Conservation (phyloP, 202 grass and related monocot genomes). For the Carex arenaria region DNA sequence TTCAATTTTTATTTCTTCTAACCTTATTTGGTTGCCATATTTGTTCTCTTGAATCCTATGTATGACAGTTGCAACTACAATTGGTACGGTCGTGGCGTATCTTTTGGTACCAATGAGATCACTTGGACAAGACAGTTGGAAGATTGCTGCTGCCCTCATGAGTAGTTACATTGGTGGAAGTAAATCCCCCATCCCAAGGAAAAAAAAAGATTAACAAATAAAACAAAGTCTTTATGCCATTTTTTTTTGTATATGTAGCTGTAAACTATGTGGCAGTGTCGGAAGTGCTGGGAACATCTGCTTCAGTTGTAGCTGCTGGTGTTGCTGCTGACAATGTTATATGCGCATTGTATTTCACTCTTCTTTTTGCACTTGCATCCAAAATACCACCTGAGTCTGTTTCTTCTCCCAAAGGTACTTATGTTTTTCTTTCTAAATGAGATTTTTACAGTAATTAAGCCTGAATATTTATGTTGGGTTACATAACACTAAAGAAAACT, state of each 20-base stretch:
- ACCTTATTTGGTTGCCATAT: neutral
- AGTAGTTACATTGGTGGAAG: slow-evolving; percentile 94
- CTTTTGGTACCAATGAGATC: slow-evolving; percentile 75
- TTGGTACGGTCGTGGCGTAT: slow-evolving; percentile 60
- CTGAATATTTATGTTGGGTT: neutral
- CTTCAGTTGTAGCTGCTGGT: slow-evolving; percentile 62
- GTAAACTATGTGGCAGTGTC: slow-evolving; percentile 75
- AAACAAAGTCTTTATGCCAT: neutral
- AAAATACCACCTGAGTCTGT: slow-evolving; percentile 50
- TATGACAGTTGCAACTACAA: slow-evolving; percentile 46
- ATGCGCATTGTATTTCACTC: slow-evolving; percentile 76
- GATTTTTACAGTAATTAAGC: neutral
- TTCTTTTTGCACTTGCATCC: slow-evolving; percentile 54
- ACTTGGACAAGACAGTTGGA: slow-evolving; percentile 82
- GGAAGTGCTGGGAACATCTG: slow-evolving; percentile 48
- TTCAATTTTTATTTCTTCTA: neutral
- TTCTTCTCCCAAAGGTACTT: slow-evolving; percentile 26
- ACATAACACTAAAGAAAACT: neutral
- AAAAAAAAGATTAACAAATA: neutral
- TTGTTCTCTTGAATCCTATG: neutral
- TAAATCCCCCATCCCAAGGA: slow-evolving; percentile 10
- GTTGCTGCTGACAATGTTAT: slow-evolving; percentile 77
- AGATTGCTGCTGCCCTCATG: slow-evolving; percentile 89
- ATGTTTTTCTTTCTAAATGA: neutral
- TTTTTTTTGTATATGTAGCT: slow-evolving; percentile 29